Evolutionary conservation across 2,329 filamentous ascomycete genomes (phyloP).

Genomic region (Neonectria sp.): DNA sequence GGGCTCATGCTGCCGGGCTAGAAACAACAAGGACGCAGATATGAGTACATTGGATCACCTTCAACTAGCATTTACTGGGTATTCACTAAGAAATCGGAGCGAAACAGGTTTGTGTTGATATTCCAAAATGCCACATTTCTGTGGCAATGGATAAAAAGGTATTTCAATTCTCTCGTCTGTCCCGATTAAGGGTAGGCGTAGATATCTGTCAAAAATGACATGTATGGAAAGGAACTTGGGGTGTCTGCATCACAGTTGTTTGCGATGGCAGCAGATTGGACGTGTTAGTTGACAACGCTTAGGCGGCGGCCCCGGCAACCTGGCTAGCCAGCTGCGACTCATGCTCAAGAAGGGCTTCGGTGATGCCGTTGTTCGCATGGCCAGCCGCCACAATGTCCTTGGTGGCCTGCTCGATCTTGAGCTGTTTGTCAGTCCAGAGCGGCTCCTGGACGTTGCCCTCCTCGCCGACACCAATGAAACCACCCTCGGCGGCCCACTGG

Average conservation of each 20-base stretch:
- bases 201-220: conserved; percentile 39
- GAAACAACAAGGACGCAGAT: neutral
- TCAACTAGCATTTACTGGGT: neutral
- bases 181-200: conserved; percentile 31
- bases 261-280: conserved; percentile 19
- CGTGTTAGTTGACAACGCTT: conserved; percentile 10
- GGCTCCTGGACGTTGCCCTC: conserved; percentile 74
- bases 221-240: conserved; percentile 42
- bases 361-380: conserved; percentile 59
- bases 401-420: conserved; percentile 79
- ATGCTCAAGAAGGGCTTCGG: conserved; percentile 72
- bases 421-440: conserved; percentile 94
- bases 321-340: conserved; percentile 58
- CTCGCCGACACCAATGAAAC: conserved; percentile 94
- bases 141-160: conserved; percentile 29
- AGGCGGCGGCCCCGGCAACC: conserved; percentile 50
- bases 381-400: conserved; percentile 71
- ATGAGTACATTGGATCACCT: neutral
- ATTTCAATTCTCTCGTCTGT: conserved; percentile 43
- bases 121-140: conserved; percentile 22
- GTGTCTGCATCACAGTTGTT: conserved; percentile 26
- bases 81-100: conserved; percentile 18
- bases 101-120: conserved; percentile 19
- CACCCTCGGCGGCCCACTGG: conserved; percentile 91
- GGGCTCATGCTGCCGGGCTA: neutral